These are phyloP conservation scores for Syzygium oleosum DNA, from an alignment of 345 rosid species.

Conservation along the genomic window DNA sequence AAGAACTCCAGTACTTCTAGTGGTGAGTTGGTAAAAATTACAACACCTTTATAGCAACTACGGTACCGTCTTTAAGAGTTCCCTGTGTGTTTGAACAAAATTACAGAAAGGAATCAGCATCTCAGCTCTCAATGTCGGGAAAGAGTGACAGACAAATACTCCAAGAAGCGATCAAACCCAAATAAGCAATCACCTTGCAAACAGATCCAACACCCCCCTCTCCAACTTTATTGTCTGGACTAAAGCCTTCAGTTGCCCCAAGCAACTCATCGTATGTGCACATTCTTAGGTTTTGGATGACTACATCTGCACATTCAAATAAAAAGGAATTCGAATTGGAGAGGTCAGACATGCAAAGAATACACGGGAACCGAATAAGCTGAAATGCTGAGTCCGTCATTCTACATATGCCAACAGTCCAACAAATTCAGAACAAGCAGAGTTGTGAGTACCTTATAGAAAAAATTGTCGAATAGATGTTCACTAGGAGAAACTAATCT, in stretches of 20 bases:
- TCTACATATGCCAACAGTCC: no score
- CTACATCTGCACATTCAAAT: conserved; percentile 26
- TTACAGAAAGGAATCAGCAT: background rate
- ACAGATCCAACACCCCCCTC: no score
- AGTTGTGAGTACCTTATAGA: background rate
- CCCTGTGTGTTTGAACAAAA: conserved; percentile 26
- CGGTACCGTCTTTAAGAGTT: conserved; percentile 39
- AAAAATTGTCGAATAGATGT: background rate
- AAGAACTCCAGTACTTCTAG: conserved; percentile 59
- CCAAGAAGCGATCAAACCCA: no score
- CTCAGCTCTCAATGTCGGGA: background rate
- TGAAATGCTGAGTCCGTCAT: no score
- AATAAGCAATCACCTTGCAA: no score
- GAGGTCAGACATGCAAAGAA: background rate
- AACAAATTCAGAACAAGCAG: background rate
- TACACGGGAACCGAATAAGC: no score
- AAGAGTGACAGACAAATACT: background rate
- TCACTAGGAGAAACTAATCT: background rate
- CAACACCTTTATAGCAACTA: conserved; percentile 49
- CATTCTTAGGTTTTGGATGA: conserved; percentile 19
- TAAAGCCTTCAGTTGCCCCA: conserved; percentile 43
- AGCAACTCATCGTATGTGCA: conserved; percentile 38
- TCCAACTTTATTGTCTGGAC: conserved; percentile 21
- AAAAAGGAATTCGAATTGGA: conserved; percentile 1
- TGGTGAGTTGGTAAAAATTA: conserved; percentile 30